These are phyloP conservation scores for Eucalyptus erythrocorys DNA, from an alignment of 345 rosid species.

Conservation along the genomic window DNA sequence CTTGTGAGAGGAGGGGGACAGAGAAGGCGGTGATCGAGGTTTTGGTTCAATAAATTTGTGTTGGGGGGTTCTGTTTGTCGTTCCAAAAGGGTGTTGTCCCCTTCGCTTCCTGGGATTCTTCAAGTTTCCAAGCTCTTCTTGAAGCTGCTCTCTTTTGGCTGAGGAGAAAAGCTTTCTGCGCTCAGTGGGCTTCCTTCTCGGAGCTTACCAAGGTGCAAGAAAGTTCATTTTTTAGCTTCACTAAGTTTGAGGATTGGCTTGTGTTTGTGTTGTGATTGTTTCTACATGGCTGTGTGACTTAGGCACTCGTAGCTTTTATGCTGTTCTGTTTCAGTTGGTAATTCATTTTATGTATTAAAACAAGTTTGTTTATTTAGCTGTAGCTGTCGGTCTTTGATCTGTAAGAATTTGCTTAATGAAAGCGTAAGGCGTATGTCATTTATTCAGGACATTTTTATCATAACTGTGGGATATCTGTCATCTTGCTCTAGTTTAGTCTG, in stretches of 20 bases:
- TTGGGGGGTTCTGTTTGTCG: not conserved
- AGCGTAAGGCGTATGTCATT: not conserved
- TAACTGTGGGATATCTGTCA: not conserved
- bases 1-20: constrained; percentile 2
- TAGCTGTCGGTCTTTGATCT: not conserved
- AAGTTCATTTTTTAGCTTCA: not conserved
- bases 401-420: not conserved
- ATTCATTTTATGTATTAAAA: not conserved
- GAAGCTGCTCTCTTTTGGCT: not conserved
- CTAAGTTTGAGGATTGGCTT: not conserved
- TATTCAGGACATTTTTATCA: not conserved
- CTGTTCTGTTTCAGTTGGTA: not conserved
- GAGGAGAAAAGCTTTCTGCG: not conserved
- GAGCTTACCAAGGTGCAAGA: not conserved
- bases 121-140: not conserved
- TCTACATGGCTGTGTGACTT: not conserved
- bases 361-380: not conserved
- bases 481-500: not conserved
- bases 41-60: not conserved
- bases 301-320: not conserved
- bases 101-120: not conserved
- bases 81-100: not conserved
- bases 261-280: not conserved
- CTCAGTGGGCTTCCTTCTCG: not conserved
- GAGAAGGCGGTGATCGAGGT: constrained; percentile 12